These are phyloP conservation scores for Saccharomycopsis schoenii DNA, from an alignment of 805 yeast species.

Conservation along the genomic window DNA sequence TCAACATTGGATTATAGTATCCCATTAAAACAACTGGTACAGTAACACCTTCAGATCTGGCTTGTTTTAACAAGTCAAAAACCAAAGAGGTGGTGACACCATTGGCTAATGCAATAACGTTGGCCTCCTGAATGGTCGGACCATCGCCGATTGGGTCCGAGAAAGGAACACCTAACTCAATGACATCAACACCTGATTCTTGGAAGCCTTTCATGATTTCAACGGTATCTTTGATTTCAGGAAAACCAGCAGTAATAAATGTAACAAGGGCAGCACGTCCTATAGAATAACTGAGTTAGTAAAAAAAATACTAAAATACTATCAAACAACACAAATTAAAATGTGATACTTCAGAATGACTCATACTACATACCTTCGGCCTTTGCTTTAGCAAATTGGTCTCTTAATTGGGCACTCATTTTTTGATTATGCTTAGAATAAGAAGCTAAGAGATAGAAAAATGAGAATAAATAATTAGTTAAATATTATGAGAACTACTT, in stretches of 20 bases:
- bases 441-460: neutral
- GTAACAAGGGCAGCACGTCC: constrained; percentile 84
- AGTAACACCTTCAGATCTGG: constrained; percentile 75
- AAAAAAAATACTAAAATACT: neutral
- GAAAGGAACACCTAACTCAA: constrained; percentile 93
- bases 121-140: constrained; percentile 88
- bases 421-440: neutral
- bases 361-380: constrained; percentile 27
- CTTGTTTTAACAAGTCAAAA: constrained; percentile 60
- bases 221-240: constrained; percentile 77
- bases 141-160: constrained; percentile 99
- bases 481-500: neutral
- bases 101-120: constrained; percentile 70
- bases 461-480: neutral
- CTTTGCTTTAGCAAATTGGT: constrained; percentile 47
- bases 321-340: neutral
- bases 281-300: constrained; percentile 5
- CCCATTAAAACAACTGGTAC: constrained; percentile 95
- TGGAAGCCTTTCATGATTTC: constrained; percentile 83
- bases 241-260: constrained; percentile 91
- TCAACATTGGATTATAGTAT: constrained; percentile 88
- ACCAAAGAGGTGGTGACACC: constrained; percentile 66
- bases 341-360: no score
- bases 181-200: constrained; percentile 90
- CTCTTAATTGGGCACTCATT: constrained; percentile 30